A percentile compares a stretch with the other conserved stretches of the same genome.
phyloP scores from a whole-genome alignment of 148 eudicot genomes.

The Spergularia marina region DNA sequence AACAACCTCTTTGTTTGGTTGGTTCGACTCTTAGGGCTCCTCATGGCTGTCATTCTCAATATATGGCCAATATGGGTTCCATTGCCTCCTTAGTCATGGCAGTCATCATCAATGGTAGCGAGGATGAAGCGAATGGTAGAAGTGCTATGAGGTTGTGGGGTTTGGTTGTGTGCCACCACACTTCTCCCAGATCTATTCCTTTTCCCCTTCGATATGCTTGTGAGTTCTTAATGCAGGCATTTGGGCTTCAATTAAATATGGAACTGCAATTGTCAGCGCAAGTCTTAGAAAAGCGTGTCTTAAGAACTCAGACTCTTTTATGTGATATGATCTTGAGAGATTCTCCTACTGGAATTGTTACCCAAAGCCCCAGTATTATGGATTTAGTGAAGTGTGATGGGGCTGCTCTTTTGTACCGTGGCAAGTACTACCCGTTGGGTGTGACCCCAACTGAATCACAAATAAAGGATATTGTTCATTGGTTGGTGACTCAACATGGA shows the following conservation, averaged over 20 bases:
- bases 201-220: constrained; percentile 94
- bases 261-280: constrained; percentile 77
- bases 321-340: constrained; percentile 95
- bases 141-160: constrained; percentile 86
- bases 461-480: constrained; percentile 75
- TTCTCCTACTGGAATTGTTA: constrained; percentile 77
- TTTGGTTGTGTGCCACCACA: constrained; percentile 93
- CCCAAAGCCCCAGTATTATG: constrained; percentile 86
- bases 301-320: constrained; percentile 79
- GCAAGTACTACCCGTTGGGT: constrained; percentile 70
- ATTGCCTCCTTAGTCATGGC: constrained; percentile 86
- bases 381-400: constrained; percentile 95
- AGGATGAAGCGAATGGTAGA: constrained; percentile 53
- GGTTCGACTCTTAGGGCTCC: constrained; percentile 96
- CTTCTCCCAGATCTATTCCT: constrained; percentile 68
- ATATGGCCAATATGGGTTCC: constrained; percentile 98
- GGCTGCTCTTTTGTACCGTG: constrained; percentile 73
- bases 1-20: constrained; percentile 75
- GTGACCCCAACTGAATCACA: constrained; percentile 84
- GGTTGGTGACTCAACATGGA: constrained; percentile 65
- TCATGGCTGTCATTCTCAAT: constrained; percentile 91
- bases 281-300: constrained; percentile 65
- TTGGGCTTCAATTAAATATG: constrained; percentile 90
- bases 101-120: constrained; percentile 71
- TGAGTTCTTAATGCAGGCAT: constrained; percentile 97